These are phyloP conservation scores for Colletotrichum sp. DNA, from an alignment of 2,329 filamentous ascomycete genomes.

Conservation along the genomic window DNA sequence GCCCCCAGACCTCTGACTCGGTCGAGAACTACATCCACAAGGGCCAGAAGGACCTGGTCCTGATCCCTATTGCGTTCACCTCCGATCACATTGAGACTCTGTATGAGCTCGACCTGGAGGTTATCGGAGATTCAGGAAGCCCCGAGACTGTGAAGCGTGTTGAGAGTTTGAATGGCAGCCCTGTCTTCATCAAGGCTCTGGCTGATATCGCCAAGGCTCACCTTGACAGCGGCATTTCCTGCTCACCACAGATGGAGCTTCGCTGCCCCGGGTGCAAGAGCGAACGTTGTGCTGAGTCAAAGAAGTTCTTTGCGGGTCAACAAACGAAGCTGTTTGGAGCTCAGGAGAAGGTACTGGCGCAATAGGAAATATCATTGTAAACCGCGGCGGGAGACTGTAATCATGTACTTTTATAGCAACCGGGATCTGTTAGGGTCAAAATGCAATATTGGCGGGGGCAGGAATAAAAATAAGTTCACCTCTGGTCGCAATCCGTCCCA, in stretches of 20 bases:
- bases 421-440: conserved; percentile 11
- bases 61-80: conserved; percentile 96
- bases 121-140: conserved; percentile 86
- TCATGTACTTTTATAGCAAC: conserved; percentile 3
- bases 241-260: conserved; percentile 85
- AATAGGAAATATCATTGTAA: not conserved
- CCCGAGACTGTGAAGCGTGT: conserved; percentile 84
- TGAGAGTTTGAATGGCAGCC: conserved; percentile 90
- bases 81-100: conserved; percentile 99
- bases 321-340: not conserved
- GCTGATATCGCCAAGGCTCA: conserved; percentile 87
- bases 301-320: conserved; percentile 65
- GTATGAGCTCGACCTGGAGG: conserved; percentile 91
- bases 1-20: conserved; percentile 88
- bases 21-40: conserved; percentile 90
- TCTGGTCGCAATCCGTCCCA: not conserved
- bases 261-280: conserved; percentile 94
- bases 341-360: conserved; percentile 2
- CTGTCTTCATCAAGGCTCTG: conserved; percentile 87
- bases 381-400: not conserved
- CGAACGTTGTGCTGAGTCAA: conserved; percentile 81
- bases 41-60: conserved; percentile 87
- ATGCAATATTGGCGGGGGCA: not conserved
- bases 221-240: conserved; percentile 69
- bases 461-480: conserved; percentile 1